These are phyloP conservation scores for Monilinia fructigena DNA, from an alignment of 2,329 filamentous ascomycete species.

Conservation along the genomic window DNA sequence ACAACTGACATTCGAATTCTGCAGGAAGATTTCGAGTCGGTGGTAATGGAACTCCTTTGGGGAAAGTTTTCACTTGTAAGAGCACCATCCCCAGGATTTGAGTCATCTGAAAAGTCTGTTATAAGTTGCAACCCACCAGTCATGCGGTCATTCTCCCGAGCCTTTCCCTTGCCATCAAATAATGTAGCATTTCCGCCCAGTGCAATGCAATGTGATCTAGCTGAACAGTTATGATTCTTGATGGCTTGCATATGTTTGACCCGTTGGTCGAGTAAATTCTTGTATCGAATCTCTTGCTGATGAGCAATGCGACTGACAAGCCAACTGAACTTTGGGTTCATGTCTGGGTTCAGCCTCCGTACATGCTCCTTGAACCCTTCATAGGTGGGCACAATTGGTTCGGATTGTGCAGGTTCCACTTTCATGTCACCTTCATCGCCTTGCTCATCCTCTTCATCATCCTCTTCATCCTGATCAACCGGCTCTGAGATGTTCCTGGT, in stretches of 20 bases:
- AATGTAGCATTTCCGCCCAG: conserved; percentile 64
- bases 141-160: conserved; percentile 57
- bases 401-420: conserved; percentile 61
- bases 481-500: conserved; percentile 35
- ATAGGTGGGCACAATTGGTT: conserved; percentile 67
- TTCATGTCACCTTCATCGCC: conserved; percentile 61
- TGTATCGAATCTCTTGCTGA: conserved; percentile 78
- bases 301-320: conserved; percentile 79
- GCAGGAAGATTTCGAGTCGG: conserved; percentile 75
- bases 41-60: conserved; percentile 76
- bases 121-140: conserved; percentile 55
- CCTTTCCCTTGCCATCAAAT: conserved; percentile 58
- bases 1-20: conserved; percentile 85
- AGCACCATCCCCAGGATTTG: conserved; percentile 65
- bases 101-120: conserved; percentile 60
- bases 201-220: conserved; percentile 61
- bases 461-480: conserved; percentile 46
- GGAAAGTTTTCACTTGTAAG: conserved; percentile 72
- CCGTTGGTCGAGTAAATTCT: conserved; percentile 67
- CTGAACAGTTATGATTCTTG: conserved; percentile 56
- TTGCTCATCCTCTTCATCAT: conserved; percentile 62
- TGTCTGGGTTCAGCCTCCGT: conserved; percentile 68
- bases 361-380: conserved; percentile 77
- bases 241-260: conserved; percentile 67
- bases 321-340: conserved; percentile 57